Conservation (phyloP, 176 grass and related monocot species). For the Zoysia japonica region DNA sequence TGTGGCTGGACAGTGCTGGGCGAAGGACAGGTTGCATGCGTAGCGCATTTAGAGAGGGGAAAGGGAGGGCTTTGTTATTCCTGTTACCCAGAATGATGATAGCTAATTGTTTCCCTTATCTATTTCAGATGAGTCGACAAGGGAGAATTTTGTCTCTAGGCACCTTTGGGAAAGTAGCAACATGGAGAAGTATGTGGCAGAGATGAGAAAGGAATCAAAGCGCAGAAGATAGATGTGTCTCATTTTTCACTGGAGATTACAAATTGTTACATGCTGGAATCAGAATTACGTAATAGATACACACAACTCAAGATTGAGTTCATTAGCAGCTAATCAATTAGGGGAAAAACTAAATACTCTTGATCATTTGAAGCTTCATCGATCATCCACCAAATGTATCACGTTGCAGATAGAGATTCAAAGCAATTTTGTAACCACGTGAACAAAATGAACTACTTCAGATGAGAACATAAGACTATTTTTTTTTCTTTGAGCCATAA, state of each 20-base stretch:
- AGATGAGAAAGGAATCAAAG: constrained; percentile 78
- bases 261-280: neutral
- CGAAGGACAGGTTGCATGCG: neutral
- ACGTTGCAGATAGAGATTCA: neutral
- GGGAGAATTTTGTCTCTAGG: constrained; percentile 64
- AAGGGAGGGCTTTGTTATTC: neutral
- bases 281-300: neutral
- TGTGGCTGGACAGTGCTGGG: neutral
- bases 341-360: neutral
- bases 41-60: neutral
- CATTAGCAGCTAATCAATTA: neutral
- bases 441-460: neutral
- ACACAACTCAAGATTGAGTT: neutral
- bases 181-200: constrained; percentile 72
- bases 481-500: too few relatives aligned
- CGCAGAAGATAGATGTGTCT: constrained; percentile 56
- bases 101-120: neutral
- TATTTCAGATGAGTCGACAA: constrained; percentile 70
- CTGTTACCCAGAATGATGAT: neutral
- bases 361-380: neutral
- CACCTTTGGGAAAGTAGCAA: constrained; percentile 80
- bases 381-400: neutral
- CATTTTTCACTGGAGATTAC: neutral
- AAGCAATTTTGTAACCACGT: neutral
- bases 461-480: too few relatives aligned